Conservation (phyloP, 768 basidiomycete species). For the Phlegmacium glaucopus region DNA sequence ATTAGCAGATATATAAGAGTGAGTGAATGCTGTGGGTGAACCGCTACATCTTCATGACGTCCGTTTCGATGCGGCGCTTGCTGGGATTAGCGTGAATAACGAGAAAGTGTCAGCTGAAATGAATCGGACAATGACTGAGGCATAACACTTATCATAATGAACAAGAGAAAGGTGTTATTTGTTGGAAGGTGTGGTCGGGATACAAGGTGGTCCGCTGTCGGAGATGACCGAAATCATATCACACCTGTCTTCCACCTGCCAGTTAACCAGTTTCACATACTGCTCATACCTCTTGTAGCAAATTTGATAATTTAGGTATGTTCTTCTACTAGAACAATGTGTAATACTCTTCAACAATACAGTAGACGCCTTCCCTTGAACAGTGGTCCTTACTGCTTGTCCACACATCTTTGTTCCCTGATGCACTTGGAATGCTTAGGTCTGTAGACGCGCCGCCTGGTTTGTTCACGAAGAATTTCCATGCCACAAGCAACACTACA, state of each 20-base stretch:
- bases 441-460: conserved; percentile 20
- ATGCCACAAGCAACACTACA: conserved; percentile 39
- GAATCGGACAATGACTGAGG: conserved; percentile 1
- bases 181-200: conserved; percentile 2
- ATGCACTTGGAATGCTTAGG: conserved; percentile 9
- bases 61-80: conserved; percentile 96
- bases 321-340: conserved; percentile 14
- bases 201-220: conserved; percentile 6
- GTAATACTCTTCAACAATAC: conserved; percentile 66
- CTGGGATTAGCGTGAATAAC: conserved; percentile 66
- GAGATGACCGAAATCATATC: conserved; percentile 17
- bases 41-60: conserved; percentile 96
- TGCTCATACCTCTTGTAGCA: neutral
- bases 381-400: conserved; percentile 38
- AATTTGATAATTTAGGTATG: neutral
- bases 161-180: conserved; percentile 1
- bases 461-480: conserved; percentile 36
- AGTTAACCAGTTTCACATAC: neutral
- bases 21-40: neutral
- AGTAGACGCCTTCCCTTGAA: conserved; percentile 56
- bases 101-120: conserved; percentile 14
- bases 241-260: neutral
- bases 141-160: conserved; percentile 58
- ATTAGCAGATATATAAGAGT: conserved; percentile 1
- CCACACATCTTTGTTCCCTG: conserved; percentile 3